Evolutionary conservation across 805 yeast species (phyloP).

Genomic region (Candida anglica): DNA sequence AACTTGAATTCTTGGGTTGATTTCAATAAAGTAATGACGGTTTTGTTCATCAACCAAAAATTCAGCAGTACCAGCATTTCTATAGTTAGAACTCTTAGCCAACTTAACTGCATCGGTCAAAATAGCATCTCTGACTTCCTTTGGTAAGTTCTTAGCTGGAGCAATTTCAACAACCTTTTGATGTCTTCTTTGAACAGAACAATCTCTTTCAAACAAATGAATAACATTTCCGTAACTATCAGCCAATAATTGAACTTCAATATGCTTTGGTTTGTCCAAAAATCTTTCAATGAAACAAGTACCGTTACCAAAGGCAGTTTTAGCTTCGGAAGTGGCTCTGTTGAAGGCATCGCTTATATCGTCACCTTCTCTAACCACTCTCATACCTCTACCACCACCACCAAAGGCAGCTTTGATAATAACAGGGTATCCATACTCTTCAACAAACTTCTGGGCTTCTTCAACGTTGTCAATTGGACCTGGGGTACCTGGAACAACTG

Average conservation of each 20-base stretch:
- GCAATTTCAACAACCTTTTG: slow-evolving; percentile 99
- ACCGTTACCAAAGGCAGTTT: slow-evolving; percentile 96
- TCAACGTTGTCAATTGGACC: slow-evolving; percentile 85
- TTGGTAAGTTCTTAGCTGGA: slow-evolving; percentile 89
- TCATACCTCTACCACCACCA: slow-evolving; percentile 99
- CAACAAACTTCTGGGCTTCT: slow-evolving; percentile 79
- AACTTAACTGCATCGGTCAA: slow-evolving; percentile 91
- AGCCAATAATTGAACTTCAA: slow-evolving; percentile 93
- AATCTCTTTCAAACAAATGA: slow-evolving; percentile 95
- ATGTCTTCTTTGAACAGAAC: slow-evolving; percentile 99
- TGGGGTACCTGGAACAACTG: slow-evolving; percentile 96
- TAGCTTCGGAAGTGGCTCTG: slow-evolving; percentile 93
- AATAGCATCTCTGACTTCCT: slow-evolving; percentile 83
- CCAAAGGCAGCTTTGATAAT: slow-evolving; percentile 98
- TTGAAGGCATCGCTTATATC: slow-evolving; percentile 85
- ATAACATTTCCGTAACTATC: slow-evolving; percentile 92
- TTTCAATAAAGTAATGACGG: slow-evolving; percentile 96
- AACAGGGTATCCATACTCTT: slow-evolving; percentile 87
- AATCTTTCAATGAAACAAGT: slow-evolving; percentile 97
- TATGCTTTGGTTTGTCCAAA: slow-evolving; percentile 93
- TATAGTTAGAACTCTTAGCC: slow-evolving; percentile 83
- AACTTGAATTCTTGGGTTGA: slow-evolving; percentile 96
- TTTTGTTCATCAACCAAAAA: slow-evolving; percentile 89
- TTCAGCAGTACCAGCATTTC: slow-evolving; percentile 98
- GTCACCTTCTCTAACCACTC: slow-evolving; percentile 97